Base-by-base conservation (phyloP, 768 basidiomycete species). In the Hericium coralloides region DNA sequence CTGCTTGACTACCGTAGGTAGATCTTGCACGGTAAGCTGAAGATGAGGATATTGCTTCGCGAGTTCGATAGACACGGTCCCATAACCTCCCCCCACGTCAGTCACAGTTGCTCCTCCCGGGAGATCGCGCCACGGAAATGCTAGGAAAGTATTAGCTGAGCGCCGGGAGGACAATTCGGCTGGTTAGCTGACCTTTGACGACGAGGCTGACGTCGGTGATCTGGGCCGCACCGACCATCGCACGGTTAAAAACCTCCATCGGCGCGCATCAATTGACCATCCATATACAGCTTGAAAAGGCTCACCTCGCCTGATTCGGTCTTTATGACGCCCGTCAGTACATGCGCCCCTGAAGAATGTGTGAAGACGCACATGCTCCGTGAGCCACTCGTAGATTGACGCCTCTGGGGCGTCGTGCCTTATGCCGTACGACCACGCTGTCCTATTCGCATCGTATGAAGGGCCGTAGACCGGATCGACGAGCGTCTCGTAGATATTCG, bases 31-130 rank as follows among this genome's bases (percentile, higher is more conserved):
- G 8, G 47, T 48, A 22, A 71, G 63, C 38, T 65, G 66, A 25
- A 70, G 38, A 26, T 67, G 66, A 7, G 69, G 68, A 48, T 61
- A 60, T 45, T 55, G 60, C 55, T 59, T 70, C 3, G 66, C 53
- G 51, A 70, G 63, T 18, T 66, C 63, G 1, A 64, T 26, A 37
- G 69, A 68, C 18, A 70, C 53, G 1, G 65, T 61, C 5, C 69
- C 69, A 4, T 66, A 25, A 17, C 69, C 65, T 12, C 69, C 63
- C 4, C 69, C 69, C n/a, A 70, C 58, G 49, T 70, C 69, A 12
- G 66, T 65, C 38, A 72, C 57, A 9, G 64, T 63, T 36, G 62
- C 55, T 18, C 64, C 56, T 48, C 14, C 18, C 12, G 52, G 31
- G 2, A 52, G 18, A 17, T 58, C 60, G 56, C 60, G 37, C 70